phyloP scores from a whole-genome alignment of 2,329 filamentous ascomycete genomes.

The Fusarium continuum region DNA sequence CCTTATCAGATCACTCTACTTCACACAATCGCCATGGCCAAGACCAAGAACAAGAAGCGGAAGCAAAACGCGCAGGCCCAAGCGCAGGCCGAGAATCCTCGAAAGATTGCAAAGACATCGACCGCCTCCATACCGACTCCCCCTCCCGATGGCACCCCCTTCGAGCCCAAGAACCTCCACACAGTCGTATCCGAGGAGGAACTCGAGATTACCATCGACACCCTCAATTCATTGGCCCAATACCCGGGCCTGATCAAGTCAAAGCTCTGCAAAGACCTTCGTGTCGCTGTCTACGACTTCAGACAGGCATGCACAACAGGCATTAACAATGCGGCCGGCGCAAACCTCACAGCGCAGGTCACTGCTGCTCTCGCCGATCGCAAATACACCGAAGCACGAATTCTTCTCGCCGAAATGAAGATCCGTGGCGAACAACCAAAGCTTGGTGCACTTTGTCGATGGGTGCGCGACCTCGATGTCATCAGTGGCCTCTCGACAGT shows the following conservation, averaged over 20 bases:
- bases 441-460: constrained; percentile 74
- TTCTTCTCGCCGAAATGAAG: constrained; percentile 75
- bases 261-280: constrained; percentile 72
- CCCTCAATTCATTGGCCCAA: constrained; percentile 64
- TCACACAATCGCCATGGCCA: constrained; percentile 48
- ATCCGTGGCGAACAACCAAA: constrained; percentile 72
- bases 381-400: constrained; percentile 70
- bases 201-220: constrained; percentile 73
- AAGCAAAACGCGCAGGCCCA: constrained; percentile 51
- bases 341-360: constrained; percentile 72
- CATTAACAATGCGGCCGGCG: constrained; percentile 66
- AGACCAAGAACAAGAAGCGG: constrained; percentile 57
- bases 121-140: constrained; percentile 43
- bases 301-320: constrained; percentile 74
- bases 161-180: constrained; percentile 61
- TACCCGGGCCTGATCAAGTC: constrained; percentile 73
- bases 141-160: constrained; percentile 48
- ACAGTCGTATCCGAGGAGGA: constrained; percentile 70
- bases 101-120: constrained; percentile 52
- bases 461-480: constrained; percentile 76
- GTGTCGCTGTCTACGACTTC: constrained; percentile 74
- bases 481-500: constrained; percentile 71
- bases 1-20: background rate
- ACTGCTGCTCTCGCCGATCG: constrained; percentile 72
- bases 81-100: constrained; percentile 45